phyloP scores from a whole-genome alignment of 1,284 basidiomycete genomes.

The Leucoagaricus sp. region DNA sequence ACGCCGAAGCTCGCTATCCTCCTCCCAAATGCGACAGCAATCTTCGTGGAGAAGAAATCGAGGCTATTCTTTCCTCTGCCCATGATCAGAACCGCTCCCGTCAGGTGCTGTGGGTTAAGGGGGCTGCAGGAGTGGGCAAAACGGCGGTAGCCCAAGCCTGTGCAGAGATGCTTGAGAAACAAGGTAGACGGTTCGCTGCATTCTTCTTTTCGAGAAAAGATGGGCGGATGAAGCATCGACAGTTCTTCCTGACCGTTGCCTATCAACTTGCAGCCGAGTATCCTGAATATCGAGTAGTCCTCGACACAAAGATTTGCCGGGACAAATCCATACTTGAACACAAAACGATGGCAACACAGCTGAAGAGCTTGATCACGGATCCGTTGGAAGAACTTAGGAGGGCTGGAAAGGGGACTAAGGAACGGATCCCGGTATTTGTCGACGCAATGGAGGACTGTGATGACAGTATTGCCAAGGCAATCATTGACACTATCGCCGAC shows the following conservation, averaged over 20 bases:
- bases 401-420: not conserved
- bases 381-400: not conserved
- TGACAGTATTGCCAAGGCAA: not conserved
- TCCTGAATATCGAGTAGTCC: not conserved
- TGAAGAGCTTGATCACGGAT: not conserved
- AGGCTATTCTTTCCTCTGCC: not conserved
- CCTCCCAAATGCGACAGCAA: not conserved
- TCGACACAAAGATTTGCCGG: not conserved
- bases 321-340: not conserved
- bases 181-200: not conserved
- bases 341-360: not conserved
- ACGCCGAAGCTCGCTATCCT: not conserved
- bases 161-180: not conserved
- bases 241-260: not conserved
- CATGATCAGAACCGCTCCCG: not conserved
- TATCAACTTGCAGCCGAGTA: not conserved
- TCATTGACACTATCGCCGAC: not conserved
- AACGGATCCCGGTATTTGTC: not conserved
- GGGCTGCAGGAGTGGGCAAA: not conserved
- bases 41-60: not conserved
- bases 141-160: not conserved
- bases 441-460: not conserved
- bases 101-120: not conserved
- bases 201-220: not conserved
- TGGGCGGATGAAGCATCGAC: not conserved